Base-by-base conservation (phyloP, 306 rosid genomes). In the Pterocarpus macrocarpus region DNA sequence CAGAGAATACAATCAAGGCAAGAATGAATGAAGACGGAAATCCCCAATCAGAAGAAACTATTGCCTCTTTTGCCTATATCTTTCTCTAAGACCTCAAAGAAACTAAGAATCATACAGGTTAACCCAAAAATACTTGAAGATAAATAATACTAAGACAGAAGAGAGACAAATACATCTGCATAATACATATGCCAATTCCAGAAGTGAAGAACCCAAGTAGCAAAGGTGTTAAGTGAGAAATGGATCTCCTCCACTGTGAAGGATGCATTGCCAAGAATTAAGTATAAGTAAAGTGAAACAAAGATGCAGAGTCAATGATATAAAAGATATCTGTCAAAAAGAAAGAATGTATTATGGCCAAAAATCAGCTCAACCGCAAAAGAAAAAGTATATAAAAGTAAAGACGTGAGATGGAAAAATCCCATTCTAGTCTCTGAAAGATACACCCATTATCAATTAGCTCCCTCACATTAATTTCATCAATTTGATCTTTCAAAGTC, bases 401-500 rank as follows among this genome's bases (percentile, higher is more conserved):
- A 39, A 35, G 69, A 7, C 8, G 15, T 12, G 44, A 68, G 34
- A 52, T 17, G 41, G 9, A 32, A 58, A 76, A 64, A 28, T 4
- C 7, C 4, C 36, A 63, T 64, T 53, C 64, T 53, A 69, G 68
- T 55, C 69, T 49, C 62, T 2, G 28, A 73, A 53, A 55, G 66
- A 73, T 43, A 35, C 28, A 41, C 49, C 7, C 3, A 38, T 30
- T 12, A 73, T 32, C 43, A 69, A 81, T 53, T 65, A 39, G 34
- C 44, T 53, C 58, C 33, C 5, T 5, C 32, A 17, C 6, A 22
- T 4, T 9, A 57, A 35, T n/a, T 69, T 53, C 47, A 69, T 49
- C 52, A 63, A 69, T 63, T 70, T 62, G 44, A n/a, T 69, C 55
- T 17, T 72, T 62, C 22, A 9, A 38, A 81, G 76, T 36, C 57